Conservation (phyloP, 2,329 filamentous ascomycete species). For the Trichophyton benhamiae region DNA sequence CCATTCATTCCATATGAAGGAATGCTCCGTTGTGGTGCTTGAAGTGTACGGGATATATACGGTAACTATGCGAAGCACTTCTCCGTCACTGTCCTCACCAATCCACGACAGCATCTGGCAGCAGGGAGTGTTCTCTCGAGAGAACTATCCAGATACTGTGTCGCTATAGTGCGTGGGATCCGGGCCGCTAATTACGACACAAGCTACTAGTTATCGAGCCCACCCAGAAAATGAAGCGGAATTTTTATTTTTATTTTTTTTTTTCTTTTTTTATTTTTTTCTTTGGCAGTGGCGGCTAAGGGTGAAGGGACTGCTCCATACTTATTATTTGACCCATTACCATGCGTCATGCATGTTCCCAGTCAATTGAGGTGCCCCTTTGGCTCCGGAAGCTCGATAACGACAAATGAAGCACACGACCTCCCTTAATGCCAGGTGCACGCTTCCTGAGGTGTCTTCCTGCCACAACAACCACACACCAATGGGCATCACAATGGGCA, state of each 20-base stretch:
- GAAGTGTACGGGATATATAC: not conserved
- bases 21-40: not conserved
- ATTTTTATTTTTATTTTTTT: not conserved
- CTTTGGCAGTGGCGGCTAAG: not conserved
- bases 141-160: not conserved
- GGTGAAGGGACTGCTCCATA: not conserved
- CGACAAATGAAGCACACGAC: not conserved
- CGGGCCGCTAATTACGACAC: not conserved
- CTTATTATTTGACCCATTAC: not conserved
- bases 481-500: not conserved
- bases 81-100: not conserved
- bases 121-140: not conserved
- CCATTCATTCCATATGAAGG: not conserved
- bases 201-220: not conserved
- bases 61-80: not conserved
- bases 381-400: not conserved
- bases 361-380: not conserved
- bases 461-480: not conserved
- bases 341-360: not conserved
- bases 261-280: not conserved
- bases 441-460: not conserved
- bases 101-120: too few relatives aligned
- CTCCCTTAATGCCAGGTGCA: not conserved
- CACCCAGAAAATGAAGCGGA: not conserved
- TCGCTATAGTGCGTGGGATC: not conserved